Evolutionary conservation across 331 rosid species (phyloP).

Genomic region (Spiraea crenata): DNA sequence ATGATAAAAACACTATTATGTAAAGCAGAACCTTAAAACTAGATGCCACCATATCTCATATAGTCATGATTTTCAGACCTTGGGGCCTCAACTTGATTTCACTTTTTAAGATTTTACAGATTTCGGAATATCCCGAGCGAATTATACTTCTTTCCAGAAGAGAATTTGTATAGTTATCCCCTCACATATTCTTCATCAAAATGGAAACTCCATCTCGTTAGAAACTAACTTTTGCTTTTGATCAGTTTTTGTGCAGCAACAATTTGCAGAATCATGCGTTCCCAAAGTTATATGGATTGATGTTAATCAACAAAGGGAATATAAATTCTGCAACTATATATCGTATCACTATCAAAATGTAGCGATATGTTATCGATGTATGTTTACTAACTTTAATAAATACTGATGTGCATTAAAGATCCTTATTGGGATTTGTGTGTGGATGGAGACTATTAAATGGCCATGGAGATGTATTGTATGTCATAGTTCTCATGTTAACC

Average conservation of each 20-base stretch:
- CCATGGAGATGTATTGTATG: background rate
- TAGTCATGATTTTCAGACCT: background rate
- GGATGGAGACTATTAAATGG: too few relatives aligned
- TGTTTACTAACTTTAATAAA: too few relatives aligned
- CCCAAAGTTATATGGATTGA: too few relatives aligned
- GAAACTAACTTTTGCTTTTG: too few relatives aligned
- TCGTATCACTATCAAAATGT: too few relatives aligned
- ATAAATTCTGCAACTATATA: too few relatives aligned
- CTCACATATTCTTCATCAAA: conserved; percentile 1
- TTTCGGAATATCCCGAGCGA: conserved; percentile 23
- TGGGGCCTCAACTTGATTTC: conserved; percentile 6
- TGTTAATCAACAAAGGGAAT: too few relatives aligned
- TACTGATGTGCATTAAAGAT: too few relatives aligned
- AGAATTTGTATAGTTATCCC: background rate
- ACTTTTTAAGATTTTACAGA: conserved; percentile 1
- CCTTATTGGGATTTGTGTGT: too few relatives aligned
- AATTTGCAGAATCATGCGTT: too few relatives aligned
- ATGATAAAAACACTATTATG: background rate
- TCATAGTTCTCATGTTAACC: background rate
- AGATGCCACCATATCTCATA: background rate
- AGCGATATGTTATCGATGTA: too few relatives aligned
- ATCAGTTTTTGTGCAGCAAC: background rate
- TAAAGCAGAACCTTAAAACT: background rate
- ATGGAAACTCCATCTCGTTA: conserved; percentile 13
- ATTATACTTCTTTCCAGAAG: conserved; percentile 21